A percentile compares a stretch with the other conserved stretches of the same genome.
phyloP scores from a whole-genome alignment of 2,329 filamentous ascomycete genomes.

The Boeremia exigua region DNA sequence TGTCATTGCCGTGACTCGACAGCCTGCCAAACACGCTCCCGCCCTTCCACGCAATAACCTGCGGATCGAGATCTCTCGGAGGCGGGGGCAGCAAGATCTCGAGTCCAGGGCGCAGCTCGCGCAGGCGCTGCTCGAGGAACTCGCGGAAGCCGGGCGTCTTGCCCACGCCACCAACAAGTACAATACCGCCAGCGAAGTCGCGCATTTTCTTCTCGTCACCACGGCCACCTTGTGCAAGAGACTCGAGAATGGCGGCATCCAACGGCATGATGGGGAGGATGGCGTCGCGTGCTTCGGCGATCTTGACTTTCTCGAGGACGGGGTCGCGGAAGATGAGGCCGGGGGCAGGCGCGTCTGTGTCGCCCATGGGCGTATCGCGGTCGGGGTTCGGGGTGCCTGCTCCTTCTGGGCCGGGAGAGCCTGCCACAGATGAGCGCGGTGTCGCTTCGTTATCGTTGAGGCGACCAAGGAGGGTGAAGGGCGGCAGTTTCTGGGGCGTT shows the following conservation, averaged over 20 bases:
- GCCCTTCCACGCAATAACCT: conserved; percentile 98
- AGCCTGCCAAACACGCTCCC: conserved; percentile 95
- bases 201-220: conserved; percentile 92
- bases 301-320: conserved; percentile 56
- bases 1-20: conserved; percentile 79
- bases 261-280: conserved; percentile 83
- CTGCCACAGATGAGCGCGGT: conserved; percentile 83
- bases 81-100: conserved; percentile 69
- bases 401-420: conserved; percentile 84
- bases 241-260: conserved; percentile 87
- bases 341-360: conserved; percentile 30
- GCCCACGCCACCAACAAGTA: conserved; percentile 47
- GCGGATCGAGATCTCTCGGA: conserved; percentile 94
- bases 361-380: conserved; percentile 54
- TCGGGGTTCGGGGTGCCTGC: conserved; percentile 72
- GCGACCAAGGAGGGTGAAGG: conserved; percentile 73
- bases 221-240: conserved; percentile 83
- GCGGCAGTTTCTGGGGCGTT: conserved; percentile 61
- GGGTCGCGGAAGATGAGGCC: conserved; percentile 50
- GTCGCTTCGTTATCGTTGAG: conserved; percentile 74
- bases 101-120: conserved; percentile 66
- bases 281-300: conserved; percentile 74
- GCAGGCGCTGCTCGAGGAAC: conserved; percentile 82
- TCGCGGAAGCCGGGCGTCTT: conserved; percentile 72
- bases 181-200: conserved; percentile 67